Conservation (phyloP, 306 rosid genomes). For the Pyrus communis region DNA sequence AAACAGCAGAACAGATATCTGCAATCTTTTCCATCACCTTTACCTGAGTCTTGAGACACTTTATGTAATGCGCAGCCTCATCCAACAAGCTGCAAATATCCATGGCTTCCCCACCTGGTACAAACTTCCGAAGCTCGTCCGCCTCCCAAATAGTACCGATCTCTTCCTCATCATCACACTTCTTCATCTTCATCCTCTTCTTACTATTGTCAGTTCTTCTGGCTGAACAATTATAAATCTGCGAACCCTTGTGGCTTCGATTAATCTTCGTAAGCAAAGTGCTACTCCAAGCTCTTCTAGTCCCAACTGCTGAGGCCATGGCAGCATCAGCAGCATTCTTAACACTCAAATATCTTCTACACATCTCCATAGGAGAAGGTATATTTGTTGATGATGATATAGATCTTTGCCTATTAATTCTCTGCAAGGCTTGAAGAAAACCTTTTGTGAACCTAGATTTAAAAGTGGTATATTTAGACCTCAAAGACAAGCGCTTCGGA, state of each 20-base stretch:
- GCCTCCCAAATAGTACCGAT: not conserved
- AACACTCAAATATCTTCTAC: constrained; percentile 6
- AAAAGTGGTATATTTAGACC: not conserved
- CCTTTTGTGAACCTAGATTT: constrained; percentile 15
- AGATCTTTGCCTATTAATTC: not conserved
- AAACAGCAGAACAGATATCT: constrained; percentile 2
- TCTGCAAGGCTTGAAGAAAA: constrained; percentile 20
- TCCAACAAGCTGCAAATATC: constrained; percentile 21
- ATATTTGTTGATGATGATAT: not conserved
- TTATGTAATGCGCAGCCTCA: constrained; percentile 31
- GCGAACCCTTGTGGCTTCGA: not conserved
- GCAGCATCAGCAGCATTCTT: constrained; percentile 25
- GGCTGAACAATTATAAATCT: not conserved
- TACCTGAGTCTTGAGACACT: constrained; percentile 31
- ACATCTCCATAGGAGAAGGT: constrained; percentile 15
- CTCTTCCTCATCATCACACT: not conserved
- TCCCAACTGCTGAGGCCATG: constrained; percentile 28
- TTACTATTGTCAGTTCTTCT: not conserved
- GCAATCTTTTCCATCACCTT: constrained; percentile 20
- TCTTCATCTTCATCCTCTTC: not conserved
- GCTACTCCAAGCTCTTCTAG: constrained; percentile 24
- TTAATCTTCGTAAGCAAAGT: constrained; percentile 18
- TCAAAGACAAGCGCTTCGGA: not conserved
- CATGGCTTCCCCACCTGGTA: constrained; percentile 34
- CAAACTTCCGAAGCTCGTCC: constrained; percentile 12